Percentiles rank a stretch among this genome's conserved stretches.
Evolutionary conservation across 2,329 filamentous ascomycete species (phyloP).

Genomic region (Fusarium sp.): DNA sequence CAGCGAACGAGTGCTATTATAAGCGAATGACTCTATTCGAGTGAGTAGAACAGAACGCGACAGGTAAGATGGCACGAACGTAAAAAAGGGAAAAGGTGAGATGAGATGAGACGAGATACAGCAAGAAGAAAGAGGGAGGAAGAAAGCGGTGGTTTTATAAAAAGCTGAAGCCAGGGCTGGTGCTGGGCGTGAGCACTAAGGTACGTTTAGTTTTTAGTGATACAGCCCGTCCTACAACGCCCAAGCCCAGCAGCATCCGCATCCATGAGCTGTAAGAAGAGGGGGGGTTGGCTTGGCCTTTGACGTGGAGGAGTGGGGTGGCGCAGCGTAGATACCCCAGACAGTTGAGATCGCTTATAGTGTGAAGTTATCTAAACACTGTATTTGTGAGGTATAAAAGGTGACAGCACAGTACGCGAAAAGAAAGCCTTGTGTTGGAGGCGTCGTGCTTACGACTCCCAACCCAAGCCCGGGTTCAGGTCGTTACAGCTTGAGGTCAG

Average conservation of each 20-base stretch:
- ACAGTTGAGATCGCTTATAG: constrained; percentile 8
- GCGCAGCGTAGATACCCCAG: constrained; percentile 31
- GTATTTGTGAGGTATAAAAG: neutral
- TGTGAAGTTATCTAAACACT: neutral
- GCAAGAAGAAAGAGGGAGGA: constrained; percentile 15
- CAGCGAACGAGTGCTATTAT: constrained; percentile 29
- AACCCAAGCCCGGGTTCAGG: constrained; percentile 19
- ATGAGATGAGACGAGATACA: constrained; percentile 18
- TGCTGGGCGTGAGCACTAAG: constrained; percentile 31
- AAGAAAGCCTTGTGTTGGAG: constrained; percentile 35
- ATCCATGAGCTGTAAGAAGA: neutral
- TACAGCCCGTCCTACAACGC: constrained; percentile 3
- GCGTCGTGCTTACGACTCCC: constrained; percentile 40
- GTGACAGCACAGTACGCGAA: constrained; percentile 11
- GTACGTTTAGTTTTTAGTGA: constrained; percentile 5
- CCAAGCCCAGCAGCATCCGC: neutral
- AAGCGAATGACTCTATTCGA: constrained; percentile 33
- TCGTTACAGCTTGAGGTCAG: constrained; percentile 37
- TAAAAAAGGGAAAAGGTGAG: constrained; percentile 12
- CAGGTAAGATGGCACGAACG: constrained; percentile 16
- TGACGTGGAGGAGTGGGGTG: constrained; percentile 36
- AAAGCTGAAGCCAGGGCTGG: constrained; percentile 30
- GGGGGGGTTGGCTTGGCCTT: constrained; percentile 28
- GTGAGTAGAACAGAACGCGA: constrained; percentile 13
- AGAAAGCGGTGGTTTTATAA: constrained; percentile 40